phyloP scores from a whole-genome alignment of 768 basidiomycete species.

The Fomitopsis pulvina region DNA sequence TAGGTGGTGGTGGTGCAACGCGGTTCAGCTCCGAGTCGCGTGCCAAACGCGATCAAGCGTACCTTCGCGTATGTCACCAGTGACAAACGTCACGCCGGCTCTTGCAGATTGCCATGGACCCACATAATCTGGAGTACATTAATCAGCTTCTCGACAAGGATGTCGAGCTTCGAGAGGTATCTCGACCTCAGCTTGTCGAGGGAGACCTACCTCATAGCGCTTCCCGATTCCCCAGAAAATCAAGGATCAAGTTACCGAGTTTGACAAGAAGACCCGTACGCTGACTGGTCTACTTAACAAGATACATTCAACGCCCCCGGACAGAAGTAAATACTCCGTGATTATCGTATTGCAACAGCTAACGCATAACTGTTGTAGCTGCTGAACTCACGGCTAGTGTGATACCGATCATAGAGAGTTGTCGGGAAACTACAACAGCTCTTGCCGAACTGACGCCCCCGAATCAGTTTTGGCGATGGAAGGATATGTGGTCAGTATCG shows the following conservation, averaged over 20 bases:
- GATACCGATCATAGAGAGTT: slow-evolving; percentile 48
- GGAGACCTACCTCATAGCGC: background rate
- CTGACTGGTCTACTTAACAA: slow-evolving; percentile 75
- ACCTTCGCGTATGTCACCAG: background rate
- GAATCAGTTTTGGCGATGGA: slow-evolving; percentile 80
- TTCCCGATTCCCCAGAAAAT: slow-evolving; percentile 50
- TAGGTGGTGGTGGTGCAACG: no score
- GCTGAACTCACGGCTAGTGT: slow-evolving; percentile 51
- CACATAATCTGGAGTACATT: slow-evolving; percentile 46
- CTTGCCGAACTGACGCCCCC: slow-evolving; percentile 58
- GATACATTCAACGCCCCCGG: slow-evolving; percentile 66
- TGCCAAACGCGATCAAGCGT: background rate
- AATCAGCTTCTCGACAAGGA: slow-evolving; percentile 59
- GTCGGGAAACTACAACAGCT: slow-evolving; percentile 39
- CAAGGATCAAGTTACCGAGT: slow-evolving; percentile 63
- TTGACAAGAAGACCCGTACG: slow-evolving; percentile 69
- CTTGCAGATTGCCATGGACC: slow-evolving; percentile 39
- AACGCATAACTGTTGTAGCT: slow-evolving; percentile 33
- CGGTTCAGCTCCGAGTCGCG: background rate
- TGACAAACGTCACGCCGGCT: background rate
- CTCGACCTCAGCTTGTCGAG: slow-evolving; percentile 6
- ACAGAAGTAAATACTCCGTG: slow-evolving; percentile 39
- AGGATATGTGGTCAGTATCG: slow-evolving; percentile 75
- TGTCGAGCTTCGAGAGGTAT: slow-evolving; percentile 58
- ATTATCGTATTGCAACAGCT: background rate